Evolutionary conservation across 306 rosid species (phyloP).

Genomic region (Fragaria vesca): DNA sequence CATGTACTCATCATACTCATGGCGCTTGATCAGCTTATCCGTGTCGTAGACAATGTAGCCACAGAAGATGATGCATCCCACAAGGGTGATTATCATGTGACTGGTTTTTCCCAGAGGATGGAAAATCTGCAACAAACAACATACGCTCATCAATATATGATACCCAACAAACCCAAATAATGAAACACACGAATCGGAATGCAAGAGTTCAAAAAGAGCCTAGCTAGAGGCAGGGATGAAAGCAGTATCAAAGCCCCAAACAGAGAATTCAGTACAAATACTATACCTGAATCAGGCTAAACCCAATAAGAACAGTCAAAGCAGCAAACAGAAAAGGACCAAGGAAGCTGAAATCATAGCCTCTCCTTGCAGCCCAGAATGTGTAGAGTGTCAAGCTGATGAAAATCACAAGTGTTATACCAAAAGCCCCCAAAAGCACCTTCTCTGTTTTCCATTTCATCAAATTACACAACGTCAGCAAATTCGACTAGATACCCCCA

Average conservation of each 20-base stretch:
- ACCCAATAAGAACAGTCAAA: slow-evolving; percentile 30
- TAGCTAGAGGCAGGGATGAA: too few species aligned
- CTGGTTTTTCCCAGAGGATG: slow-evolving; percentile 44
- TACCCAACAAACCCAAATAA: not conserved
- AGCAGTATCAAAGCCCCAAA: too few species aligned
- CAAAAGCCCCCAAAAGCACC: slow-evolving; percentile 41
- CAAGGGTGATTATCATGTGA: slow-evolving; percentile 27
- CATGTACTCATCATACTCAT: slow-evolving; percentile 45
- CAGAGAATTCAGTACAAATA: not conserved
- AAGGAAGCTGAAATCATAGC: slow-evolving; percentile 49
- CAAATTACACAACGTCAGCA: not conserved
- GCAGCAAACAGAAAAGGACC: slow-evolving; percentile 61
- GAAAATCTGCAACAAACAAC: slow-evolving; percentile 21
- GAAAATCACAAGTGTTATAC: slow-evolving; percentile 45
- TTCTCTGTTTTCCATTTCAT: slow-evolving; percentile 27
- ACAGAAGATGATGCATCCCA: slow-evolving; percentile 52
- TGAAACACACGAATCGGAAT: too few species aligned
- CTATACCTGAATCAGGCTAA: slow-evolving; percentile 45
- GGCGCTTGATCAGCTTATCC: slow-evolving; percentile 37
- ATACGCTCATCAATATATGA: not conserved
- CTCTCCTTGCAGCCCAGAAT: slow-evolving; percentile 64
- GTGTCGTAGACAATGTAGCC: slow-evolving; percentile 54
- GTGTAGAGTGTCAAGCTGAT: slow-evolving; percentile 40
- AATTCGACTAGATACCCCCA: not conserved
- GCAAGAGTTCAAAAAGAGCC: too few species aligned